A percentile compares a stretch with the other conserved stretches of the same genome.
These are phyloP conservation scores for Lagenidium giganteum DNA, from an alignment of 352 stramenopile species.

Conservation along the genomic window DNA sequence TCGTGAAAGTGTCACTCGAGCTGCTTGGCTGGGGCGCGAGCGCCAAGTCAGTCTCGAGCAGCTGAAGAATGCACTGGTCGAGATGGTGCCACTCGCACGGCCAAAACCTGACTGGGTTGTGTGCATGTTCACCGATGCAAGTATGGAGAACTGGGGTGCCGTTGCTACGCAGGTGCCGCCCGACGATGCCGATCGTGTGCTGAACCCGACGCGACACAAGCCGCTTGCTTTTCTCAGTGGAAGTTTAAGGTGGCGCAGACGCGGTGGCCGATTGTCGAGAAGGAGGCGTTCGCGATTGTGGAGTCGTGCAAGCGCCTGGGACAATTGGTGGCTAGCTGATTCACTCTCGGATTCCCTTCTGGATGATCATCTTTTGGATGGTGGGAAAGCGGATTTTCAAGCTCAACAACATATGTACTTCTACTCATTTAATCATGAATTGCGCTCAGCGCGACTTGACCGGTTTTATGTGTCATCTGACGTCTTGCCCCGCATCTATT, in stretches of 20 bases:
- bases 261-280: slow-evolving; percentile 11
- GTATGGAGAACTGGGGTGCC: slow-evolving; percentile 10
- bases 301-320: slow-evolving; percentile 12
- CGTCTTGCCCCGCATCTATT: too few species aligned
- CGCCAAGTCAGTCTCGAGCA: slow-evolving; percentile 1
- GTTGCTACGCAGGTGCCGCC: slow-evolving; percentile 11
- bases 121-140: slow-evolving; percentile 14
- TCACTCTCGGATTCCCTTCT: too few species aligned
- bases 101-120: slow-evolving; percentile 1
- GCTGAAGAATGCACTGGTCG: background rate
- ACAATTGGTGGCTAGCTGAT: slow-evolving; percentile 11
- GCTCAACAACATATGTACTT: too few species aligned
- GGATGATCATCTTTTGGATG: too few species aligned
- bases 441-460: too few species aligned
- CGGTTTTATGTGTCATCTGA: too few species aligned
- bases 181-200: background rate
- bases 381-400: too few species aligned
- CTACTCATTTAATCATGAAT: too few species aligned
- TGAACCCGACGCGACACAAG: slow-evolving; percentile 10
- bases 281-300: slow-evolving; percentile 13
- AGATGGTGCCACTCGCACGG: slow-evolving; percentile 14
- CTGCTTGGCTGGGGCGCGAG: slow-evolving; percentile 7
- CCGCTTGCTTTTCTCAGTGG: slow-evolving; percentile 15
- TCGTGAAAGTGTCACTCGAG: background rate
- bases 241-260: background rate